Evolutionary conservation across 2,329 filamentous ascomycete genomes (phyloP), one percentile per base, ranked within the genome.

Genomic region (Basipetospora sp.): DNA sequence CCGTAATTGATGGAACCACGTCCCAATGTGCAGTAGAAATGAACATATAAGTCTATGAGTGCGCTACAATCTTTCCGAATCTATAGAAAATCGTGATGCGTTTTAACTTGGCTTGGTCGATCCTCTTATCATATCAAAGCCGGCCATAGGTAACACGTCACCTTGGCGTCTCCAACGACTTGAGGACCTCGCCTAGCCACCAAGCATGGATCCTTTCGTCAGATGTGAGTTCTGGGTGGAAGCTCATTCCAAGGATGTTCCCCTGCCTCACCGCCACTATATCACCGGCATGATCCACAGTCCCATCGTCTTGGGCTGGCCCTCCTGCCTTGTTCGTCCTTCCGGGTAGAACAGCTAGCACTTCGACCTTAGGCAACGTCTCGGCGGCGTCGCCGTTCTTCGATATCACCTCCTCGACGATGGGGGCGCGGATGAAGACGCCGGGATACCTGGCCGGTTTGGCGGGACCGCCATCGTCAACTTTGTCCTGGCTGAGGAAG

Each of bases 211-310:
- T 92, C 40, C 90, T 71, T 40, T 77, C 65, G 60, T 98, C 90
- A 6, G 76, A 72, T 0, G 88, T 96, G 55, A 98, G 57, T 57
- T 98, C 90, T 0, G 90, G 90, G 50, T 96, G 90, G 53, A 96
- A 98, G 51, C 87, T 94, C 3, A 82, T 94, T 4, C 86, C 90
- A 49, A 96, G 80, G 0, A 94, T 80, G 56, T 94, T 94, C 1
- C 80, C 84, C 59, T 96, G 87, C 45, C 73, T 70, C 25, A 96
- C 84, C 0, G 88, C 88, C 36, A 96, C 77, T 36, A 96, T 84
- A 47, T 93, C 82, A 2, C 79, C 73, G 3, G 65, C 69, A 31
- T 59, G 59, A n/a, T 56, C 52, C 38, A 55, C 58, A 3, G 48
- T 51, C 28, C 53, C 50, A 18, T 57, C 55, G 48, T 63, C 50